phyloP scores from a whole-genome alignment of 345 rosid genomes.

The Lepidium africanum region DNA sequence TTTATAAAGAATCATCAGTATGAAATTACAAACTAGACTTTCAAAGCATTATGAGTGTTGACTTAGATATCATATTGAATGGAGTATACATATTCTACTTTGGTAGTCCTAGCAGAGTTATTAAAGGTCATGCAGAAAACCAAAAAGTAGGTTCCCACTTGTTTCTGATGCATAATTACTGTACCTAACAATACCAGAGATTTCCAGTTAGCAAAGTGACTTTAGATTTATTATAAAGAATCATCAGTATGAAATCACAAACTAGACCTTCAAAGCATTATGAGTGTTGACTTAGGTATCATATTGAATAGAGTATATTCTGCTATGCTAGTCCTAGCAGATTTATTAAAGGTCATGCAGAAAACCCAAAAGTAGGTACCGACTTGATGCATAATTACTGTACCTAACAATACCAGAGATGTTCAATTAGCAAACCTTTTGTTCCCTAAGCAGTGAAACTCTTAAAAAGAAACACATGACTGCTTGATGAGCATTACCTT shows the following conservation, averaged over 20 bases:
- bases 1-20: background rate
- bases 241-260: background rate
- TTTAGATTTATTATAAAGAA: background rate
- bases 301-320: background rate
- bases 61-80: background rate
- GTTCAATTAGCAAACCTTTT: background rate
- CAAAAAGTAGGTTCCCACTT: background rate
- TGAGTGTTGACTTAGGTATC: background rate
- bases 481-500: slow-evolving; percentile 47
- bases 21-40: background rate
- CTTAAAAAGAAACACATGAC: background rate
- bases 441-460: slow-evolving; percentile 1
- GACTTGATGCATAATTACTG: background rate
- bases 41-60: background rate
- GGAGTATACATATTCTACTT: background rate
- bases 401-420: background rate
- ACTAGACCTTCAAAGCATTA: background rate
- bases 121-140: background rate
- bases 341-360: background rate
- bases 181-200: background rate
- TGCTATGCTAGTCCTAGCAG: background rate
- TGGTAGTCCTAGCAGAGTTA: background rate
- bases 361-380: background rate
- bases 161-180: slow-evolving; percentile 4
- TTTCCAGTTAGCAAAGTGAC: background rate